Evolutionary conservation across 2,329 filamentous ascomycete species (phyloP).

Genomic region (Orbilia brochopaga): DNA sequence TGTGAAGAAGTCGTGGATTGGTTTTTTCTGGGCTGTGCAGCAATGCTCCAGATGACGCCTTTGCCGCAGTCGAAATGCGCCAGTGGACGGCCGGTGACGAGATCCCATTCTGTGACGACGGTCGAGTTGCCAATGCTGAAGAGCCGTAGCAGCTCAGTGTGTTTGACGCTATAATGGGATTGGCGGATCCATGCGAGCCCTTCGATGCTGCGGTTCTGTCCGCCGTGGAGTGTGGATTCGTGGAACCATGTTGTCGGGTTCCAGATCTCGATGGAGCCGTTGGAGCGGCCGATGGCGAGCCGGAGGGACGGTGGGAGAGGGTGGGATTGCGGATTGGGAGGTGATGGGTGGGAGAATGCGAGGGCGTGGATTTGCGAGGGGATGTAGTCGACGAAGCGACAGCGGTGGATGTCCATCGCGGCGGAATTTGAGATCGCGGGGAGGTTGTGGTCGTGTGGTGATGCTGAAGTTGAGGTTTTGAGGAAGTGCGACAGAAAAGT

Average conservation of each 20-base stretch:
- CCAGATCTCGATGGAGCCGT: conserved; percentile 98
- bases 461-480: conserved; percentile 8
- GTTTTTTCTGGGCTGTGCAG: conserved; percentile 72
- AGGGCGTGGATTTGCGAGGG: conserved; percentile 91
- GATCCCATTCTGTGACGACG: conserved; percentile 92
- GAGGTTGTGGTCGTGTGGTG: conserved; percentile 23
- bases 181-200: conserved; percentile 91
- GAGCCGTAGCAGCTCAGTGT: conserved; percentile 68
- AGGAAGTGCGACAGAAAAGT: conserved; percentile 5
- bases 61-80: conserved; percentile 88
- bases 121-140: conserved; percentile 97
- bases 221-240: conserved; percentile 82
- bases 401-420: conserved; percentile 94
- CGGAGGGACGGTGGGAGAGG: conserved; percentile 67
- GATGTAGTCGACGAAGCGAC: conserved; percentile 91
- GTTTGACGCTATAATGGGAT: conserved; percentile 75
- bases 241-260: conserved; percentile 88
- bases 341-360: conserved; percentile 81
- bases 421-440: conserved; percentile 21
- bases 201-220: conserved; percentile 84
- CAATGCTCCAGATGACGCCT: conserved; percentile 96
- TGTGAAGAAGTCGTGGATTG: conserved; percentile 54
- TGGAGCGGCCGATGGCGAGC: conserved; percentile 86
- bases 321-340: conserved; percentile 61
- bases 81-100: conserved; percentile 76